Conservation (phyloP, 495 filamentous ascomycete species). For the Astrocystis sublimbata region DNA sequence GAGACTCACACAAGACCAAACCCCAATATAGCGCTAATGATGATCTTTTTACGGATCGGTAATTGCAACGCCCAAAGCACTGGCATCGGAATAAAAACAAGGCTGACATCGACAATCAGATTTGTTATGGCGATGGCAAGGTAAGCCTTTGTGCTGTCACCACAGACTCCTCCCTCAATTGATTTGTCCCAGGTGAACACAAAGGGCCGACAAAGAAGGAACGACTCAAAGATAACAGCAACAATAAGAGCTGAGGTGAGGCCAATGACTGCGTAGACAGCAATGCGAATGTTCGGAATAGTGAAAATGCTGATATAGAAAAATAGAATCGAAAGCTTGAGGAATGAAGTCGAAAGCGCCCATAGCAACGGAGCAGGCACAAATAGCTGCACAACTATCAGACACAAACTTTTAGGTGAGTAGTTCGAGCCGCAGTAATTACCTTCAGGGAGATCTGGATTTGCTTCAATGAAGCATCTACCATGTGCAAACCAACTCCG, state of each 20-base stretch:
- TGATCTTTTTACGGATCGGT: background rate
- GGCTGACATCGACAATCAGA: background rate
- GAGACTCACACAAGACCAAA: background rate
- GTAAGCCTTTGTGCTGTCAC: background rate
- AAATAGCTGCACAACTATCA: background rate
- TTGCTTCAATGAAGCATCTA: background rate
- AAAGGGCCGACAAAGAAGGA: constrained; percentile 23
- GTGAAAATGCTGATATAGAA: constrained; percentile 21
- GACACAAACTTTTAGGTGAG: too few relatives aligned
- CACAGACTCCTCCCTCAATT: constrained; percentile 1
- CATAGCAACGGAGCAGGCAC: background rate
- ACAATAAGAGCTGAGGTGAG: constrained; percentile 16
- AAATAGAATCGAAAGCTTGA: constrained; percentile 23
- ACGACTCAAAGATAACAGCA: constrained; percentile 13
- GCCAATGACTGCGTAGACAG: constrained; percentile 14
- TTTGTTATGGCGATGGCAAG: background rate
- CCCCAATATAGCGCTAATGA: background rate
- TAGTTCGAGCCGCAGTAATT: too few relatives aligned
- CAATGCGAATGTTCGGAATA: constrained; percentile 7
- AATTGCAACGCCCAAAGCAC: background rate
- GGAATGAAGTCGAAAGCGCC: background rate
- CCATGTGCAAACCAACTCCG: background rate
- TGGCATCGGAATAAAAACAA: background rate
- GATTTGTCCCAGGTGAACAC: constrained; percentile 22
- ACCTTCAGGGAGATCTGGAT: background rate